These are phyloP conservation scores for Kernera saxatilis DNA, from an alignment of 345 rosid genomes.

Conservation along the genomic window DNA sequence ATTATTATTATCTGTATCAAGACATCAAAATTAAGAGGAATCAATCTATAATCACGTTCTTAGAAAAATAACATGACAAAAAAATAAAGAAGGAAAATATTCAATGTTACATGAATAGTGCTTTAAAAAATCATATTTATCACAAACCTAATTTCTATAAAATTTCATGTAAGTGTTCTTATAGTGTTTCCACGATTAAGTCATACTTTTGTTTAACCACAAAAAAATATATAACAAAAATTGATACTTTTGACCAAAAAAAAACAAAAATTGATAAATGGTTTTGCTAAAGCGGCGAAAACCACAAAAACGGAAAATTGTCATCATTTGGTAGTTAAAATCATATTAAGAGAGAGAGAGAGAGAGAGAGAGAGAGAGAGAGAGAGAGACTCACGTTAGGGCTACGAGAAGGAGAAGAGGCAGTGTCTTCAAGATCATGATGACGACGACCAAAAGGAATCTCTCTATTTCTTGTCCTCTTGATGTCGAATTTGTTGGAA, in stretches of 20 bases:
- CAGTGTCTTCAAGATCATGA: slow-evolving; percentile 27
- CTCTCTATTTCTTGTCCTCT: slow-evolving; percentile 24
- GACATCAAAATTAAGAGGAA: background rate
- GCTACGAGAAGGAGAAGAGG: slow-evolving; percentile 30
- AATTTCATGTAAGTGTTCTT: too few species aligned
- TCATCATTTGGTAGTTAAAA: too few species aligned
- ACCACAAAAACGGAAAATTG: too few species aligned
- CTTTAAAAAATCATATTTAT: background rate
- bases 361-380: background rate
- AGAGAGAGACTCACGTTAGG: slow-evolving; percentile 22
- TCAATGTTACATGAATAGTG: background rate
- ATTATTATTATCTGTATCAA: background rate
- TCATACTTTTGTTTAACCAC: too few species aligned
- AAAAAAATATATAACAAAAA: too few species aligned
- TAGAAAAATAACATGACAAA: background rate
- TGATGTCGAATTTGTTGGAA: background rate
- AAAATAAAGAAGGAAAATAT: background rate
- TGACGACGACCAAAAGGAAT: slow-evolving; percentile 30
- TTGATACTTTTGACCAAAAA: too few species aligned
- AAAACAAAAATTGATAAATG: too few species aligned
- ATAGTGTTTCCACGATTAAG: too few species aligned
- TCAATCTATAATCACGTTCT: background rate
- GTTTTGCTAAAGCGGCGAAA: too few species aligned
- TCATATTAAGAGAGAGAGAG: too few species aligned
- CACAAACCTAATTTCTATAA: background rate